These are phyloP conservation scores for Botryosphaeria dothidea DNA, from an alignment of 2,329 filamentous ascomycete species.

Conservation along the genomic window DNA sequence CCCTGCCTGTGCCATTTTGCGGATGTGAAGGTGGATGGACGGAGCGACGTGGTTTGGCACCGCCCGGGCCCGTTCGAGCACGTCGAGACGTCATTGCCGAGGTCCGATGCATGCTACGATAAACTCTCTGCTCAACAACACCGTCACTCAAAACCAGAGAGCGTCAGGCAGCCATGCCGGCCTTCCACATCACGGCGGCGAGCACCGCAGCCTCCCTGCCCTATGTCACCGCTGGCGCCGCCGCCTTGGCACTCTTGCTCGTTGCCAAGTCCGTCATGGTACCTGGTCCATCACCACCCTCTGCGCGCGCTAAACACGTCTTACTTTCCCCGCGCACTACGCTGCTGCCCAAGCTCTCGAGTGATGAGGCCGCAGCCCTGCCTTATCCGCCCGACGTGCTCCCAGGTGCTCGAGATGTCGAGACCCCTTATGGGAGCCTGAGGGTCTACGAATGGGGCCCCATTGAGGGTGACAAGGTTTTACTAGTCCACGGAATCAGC, in stretches of 20 bases:
- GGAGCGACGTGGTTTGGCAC: no score
- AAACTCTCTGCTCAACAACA: no score
- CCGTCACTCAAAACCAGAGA: neutral
- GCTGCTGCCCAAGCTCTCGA: constrained; percentile 29
- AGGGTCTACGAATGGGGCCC: constrained; percentile 82
- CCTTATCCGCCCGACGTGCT: constrained; percentile 70
- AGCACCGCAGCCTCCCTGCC: neutral
- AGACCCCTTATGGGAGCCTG: constrained; percentile 69
- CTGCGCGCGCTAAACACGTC: constrained; percentile 16
- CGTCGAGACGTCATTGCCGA: neutral
- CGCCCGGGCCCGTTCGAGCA: neutral
- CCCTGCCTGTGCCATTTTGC: neutral
- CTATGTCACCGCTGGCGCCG: neutral
- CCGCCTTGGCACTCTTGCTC: neutral
- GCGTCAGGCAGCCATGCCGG: neutral
- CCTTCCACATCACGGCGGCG: neutral
- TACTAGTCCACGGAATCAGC: constrained; percentile 79
- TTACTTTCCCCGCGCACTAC: constrained; percentile 31
- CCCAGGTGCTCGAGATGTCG: constrained; percentile 68
- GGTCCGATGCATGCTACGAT: neutral
- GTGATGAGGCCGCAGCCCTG: constrained; percentile 30
- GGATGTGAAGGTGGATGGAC: neutral
- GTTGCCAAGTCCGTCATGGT: constrained; percentile 27
- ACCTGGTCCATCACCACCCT: constrained; percentile 20
- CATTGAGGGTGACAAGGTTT: constrained; percentile 66